Evolutionary conservation across 176 grass and related monocot species (phyloP).

Genomic region (Oryza brachyantha): DNA sequence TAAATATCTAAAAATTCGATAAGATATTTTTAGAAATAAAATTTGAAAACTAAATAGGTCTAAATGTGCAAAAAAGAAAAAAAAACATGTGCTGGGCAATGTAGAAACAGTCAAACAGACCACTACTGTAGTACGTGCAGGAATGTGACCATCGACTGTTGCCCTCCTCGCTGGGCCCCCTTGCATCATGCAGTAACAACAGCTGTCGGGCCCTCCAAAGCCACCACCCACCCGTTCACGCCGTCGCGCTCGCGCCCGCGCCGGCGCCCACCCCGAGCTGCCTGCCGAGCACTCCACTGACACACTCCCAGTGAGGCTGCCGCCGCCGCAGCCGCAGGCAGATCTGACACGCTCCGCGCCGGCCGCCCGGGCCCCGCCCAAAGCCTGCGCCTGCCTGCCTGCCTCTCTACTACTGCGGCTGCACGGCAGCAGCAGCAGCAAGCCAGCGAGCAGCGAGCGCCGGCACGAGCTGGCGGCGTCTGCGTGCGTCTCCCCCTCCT

Average conservation of each 20-base stretch:
- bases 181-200: neutral
- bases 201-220: neutral
- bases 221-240: neutral
- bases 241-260: neutral
- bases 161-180: neutral
- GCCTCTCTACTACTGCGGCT: neutral
- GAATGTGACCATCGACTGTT: neutral
- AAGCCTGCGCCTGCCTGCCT: slow-evolving; percentile 1
- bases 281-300: neutral
- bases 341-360: slow-evolving; percentile 12
- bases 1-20: no score
- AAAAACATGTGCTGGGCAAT: no score
- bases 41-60: no score
- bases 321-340: slow-evolving; percentile 8
- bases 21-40: no score
- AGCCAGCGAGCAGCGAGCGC: neutral
- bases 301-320: neutral
- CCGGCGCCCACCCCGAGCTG: neutral
- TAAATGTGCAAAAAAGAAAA: no score
- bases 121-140: neutral
- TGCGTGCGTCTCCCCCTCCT: neutral
- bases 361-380: neutral
- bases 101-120: neutral
- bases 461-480: slow-evolving; percentile 4
- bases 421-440: neutral